These are phyloP conservation scores for Pleurotus citrinopileatus DNA, from an alignment of 768 basidiomycete genomes.

Conservation along the genomic window DNA sequence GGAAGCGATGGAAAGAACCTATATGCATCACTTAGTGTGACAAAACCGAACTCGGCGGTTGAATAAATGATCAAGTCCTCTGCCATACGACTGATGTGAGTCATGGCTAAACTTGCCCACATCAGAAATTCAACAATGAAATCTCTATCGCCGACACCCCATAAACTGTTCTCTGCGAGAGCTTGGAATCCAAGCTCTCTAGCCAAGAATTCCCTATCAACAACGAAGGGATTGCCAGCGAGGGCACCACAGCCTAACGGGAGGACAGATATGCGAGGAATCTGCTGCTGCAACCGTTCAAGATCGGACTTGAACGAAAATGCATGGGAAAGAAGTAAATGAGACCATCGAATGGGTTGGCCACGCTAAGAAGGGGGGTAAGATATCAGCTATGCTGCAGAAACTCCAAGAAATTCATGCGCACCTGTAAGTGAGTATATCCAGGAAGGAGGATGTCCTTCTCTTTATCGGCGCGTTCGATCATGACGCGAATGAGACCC, in stretches of 20 bases:
- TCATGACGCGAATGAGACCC: conserved; percentile 82
- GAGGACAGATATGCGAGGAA: conserved; percentile 88
- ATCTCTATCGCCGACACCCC: conserved; percentile 95
- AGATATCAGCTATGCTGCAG: neutral
- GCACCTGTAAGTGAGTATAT: conserved; percentile 95
- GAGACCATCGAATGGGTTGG: conserved; percentile 99
- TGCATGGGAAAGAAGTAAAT: conserved; percentile 92
- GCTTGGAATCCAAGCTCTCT: conserved; percentile 86
- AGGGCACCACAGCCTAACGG: conserved; percentile 94
- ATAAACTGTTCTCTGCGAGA: conserved; percentile 93
- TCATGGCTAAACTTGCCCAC: conserved; percentile 92
- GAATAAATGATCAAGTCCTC: conserved; percentile 98
- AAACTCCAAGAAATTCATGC: conserved; percentile 12
- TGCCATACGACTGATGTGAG: conserved; percentile 90
- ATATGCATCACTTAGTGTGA: conserved; percentile 96
- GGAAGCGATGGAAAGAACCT: conserved; percentile 51
- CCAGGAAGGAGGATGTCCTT: conserved; percentile 90
- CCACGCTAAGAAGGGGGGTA: conserved; percentile 60
- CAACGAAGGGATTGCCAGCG: conserved; percentile 93
- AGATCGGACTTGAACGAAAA: conserved; percentile 91
- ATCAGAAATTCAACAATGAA: conserved; percentile 97
- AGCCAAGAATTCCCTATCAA: conserved; percentile 92
- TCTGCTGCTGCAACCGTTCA: conserved; percentile 76
- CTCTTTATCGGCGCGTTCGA: conserved; percentile 91
- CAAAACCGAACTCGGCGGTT: conserved; percentile 95